Conservation (phyloP, 202 grass and related monocot species). For the Hordeum pubiflorum region DNA sequence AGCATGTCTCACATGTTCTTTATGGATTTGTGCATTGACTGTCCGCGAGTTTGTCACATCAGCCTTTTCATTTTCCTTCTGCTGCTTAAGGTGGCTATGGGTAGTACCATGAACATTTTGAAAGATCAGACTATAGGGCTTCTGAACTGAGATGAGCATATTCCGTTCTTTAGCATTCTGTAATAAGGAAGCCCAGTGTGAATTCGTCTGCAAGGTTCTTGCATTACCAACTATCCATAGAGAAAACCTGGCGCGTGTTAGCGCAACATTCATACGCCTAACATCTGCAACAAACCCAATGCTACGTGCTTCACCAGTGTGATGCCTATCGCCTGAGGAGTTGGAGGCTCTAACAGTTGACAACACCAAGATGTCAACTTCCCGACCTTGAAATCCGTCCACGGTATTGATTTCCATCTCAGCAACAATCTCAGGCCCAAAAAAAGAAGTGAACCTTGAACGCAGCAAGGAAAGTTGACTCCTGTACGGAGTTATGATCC, state of each 20-base stretch:
- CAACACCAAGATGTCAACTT: conserved; percentile 88
- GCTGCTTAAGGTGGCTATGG: conserved; percentile 21
- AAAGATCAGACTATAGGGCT: conserved; percentile 61
- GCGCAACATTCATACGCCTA: conserved; percentile 95
- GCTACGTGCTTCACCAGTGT: conserved; percentile 36
- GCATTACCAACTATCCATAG: conserved; percentile 94
- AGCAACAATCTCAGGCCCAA: conserved; percentile 72
- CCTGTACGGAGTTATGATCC: conserved; percentile 88
- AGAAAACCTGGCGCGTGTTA: conserved; percentile 87
- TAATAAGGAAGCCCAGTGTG: conserved; percentile 75
- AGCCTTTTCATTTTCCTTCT: conserved; percentile 19
- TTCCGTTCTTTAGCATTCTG: conserved; percentile 69
- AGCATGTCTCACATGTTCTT: conserved; percentile 22
- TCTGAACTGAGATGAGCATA: conserved; percentile 53
- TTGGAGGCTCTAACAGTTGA: conserved; percentile 91
- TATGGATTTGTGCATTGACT: not conserved
- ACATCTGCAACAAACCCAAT: conserved; percentile 99
- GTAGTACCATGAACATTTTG: conserved; percentile 24
- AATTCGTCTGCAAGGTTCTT: conserved; percentile 67
- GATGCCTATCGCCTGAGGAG: conserved; percentile 35
- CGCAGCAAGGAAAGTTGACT: conserved; percentile 81
- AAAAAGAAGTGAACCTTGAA: conserved; percentile 58
- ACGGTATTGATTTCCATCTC: conserved; percentile 96
- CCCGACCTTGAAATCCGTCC: conserved; percentile 98
- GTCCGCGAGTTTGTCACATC: not conserved